Evolutionary conservation across 2,329 filamentous ascomycete species (phyloP).

Genomic region (Orbilia javanica): DNA sequence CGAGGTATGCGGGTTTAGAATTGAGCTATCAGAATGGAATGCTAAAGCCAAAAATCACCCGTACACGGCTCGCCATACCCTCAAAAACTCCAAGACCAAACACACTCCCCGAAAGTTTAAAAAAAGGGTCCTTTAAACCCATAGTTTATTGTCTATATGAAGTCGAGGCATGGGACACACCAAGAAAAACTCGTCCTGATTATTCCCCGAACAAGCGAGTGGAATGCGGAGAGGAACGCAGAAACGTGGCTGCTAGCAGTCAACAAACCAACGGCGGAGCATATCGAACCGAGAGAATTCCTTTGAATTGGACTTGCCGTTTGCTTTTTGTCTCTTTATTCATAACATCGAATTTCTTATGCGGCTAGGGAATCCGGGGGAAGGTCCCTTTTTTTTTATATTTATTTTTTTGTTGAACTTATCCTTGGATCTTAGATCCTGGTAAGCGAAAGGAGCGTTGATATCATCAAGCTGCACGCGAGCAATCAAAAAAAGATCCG

Average conservation of each 20-base stretch:
- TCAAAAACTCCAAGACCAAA: not conserved
- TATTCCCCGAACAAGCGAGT: constrained; percentile 57
- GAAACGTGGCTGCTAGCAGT: constrained; percentile 24
- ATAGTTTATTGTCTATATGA: constrained; percentile 16
- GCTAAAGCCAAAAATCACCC: constrained; percentile 10
- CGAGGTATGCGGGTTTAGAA: constrained; percentile 48
- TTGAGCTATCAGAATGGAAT: constrained; percentile 54
- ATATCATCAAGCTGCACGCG: constrained; percentile 30
- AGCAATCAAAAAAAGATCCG: constrained; percentile 29
- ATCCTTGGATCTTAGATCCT: constrained; percentile 31
- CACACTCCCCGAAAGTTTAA: not conserved
- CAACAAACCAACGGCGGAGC: constrained; percentile 40
- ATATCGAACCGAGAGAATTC: constrained; percentile 40
- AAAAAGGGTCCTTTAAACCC: constrained; percentile 18
- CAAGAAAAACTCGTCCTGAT: constrained; percentile 37
- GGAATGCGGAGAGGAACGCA: constrained; percentile 57
- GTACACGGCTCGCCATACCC: constrained; percentile 19
- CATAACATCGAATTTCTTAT: constrained; percentile 9
- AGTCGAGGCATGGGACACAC: constrained; percentile 37
- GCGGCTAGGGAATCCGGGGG: constrained; percentile 11
- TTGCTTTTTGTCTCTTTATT: constrained; percentile 6
- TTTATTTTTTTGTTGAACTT: not conserved
- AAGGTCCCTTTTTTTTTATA: not conserved
- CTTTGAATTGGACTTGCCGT: not conserved
- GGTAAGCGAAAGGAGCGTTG: constrained; percentile 31